Base-by-base conservation (phyloP, 2,329 filamentous ascomycete genomes). In the Pseudonectria foliicola region DNA sequence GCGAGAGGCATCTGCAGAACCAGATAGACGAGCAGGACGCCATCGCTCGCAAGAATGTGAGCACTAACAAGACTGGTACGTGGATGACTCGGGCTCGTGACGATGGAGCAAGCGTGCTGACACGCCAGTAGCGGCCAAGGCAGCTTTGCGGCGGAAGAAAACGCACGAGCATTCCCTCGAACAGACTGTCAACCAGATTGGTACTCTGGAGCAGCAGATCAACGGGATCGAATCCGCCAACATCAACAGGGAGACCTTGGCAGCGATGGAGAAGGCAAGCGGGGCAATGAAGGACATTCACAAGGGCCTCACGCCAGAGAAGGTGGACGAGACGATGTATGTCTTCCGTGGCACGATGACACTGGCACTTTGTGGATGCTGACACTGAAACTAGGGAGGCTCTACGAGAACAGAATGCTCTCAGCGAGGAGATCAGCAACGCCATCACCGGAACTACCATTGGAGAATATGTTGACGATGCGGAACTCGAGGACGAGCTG, bases 151-250 rank as follows among this genome's bases (percentile, higher is more conserved):
- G 68, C 81, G 90, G 63, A 96, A 96, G 77, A 96, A 98, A 76
- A 74, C 80, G 50, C 86, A 92, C 55, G 88, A 96, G 63, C 83
- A 89, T 62, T 86, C 85, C 37, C 77, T 95, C 39, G 87, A 95
- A 49, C 89, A 95, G 66, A 96, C 90, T 2, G 75, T 78, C 40
- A 78, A 83, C 23, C 90, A 96, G 66, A 93, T 96, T 56, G 78
- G 80, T 52, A 94, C 92, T 14, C 73, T 98, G 29, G 92, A 98
- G 62, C 84, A 89, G 57, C 88, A 98, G 62, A 93, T 96, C 57
- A 92, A 92, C 62, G 82, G 85, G 40, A 96, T 98, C 68, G 92
- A 98, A 65, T 87, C 89, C 31, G 92, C 92, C 43, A 98, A 96
- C 61, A 95, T 98, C 70, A 98, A 98, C 72, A 82, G 90, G 66